Evolutionary conservation across 352 stramenopile genomes (phyloP), one percentile per base, ranked within the genome.

Genomic region (Blastocystis sp.): DNA sequence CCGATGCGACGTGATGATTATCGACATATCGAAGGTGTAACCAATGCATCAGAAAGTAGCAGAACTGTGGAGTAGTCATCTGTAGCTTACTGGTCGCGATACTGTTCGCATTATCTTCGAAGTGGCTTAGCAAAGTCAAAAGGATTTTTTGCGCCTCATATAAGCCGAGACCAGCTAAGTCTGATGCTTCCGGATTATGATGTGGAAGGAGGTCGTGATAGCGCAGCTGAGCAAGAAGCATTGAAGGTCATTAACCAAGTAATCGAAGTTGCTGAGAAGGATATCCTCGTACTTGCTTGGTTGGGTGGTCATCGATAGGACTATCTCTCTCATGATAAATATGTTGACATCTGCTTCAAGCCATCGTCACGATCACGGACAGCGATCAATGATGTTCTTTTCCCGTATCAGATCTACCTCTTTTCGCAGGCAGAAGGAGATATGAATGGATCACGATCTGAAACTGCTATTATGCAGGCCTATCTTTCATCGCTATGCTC

Each of bases 101-200:
- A 89, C 41, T 59, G 68, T 30, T 45, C 47, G 43, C 63, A 89
- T 39, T 89, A 89, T 43, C 43, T 89, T 20, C 39, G 30, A 9
- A 24, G 37, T 13, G 78, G 78, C 0, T 20, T 89, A 11, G 68
- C 73, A 39, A 89, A 89, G 41, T 20, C n/a, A 11, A 63, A 65
- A n/a, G 78, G 78, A 6, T 53, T 89, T 26, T 89, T 89, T 39
- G 78, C 78, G 47, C 66, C 78, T 30, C 63, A 89, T 39, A 89
- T 89, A 20, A 76, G 24, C 7, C 68, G 64, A 6, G 37, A 69
- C 20, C 20, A 79, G 53, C 56, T 89, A n/a, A 59, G 20, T 16
- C 26, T 20, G n/a, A 79, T 79, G 66, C 78, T 89, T 62, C 78
- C 78, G 16, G 78, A 89, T 43, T 89, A 89, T 43, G 63, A 89